phyloP scores from a whole-genome alignment of 495 filamentous ascomycete species.

The Sordaria brevicollis region DNA sequence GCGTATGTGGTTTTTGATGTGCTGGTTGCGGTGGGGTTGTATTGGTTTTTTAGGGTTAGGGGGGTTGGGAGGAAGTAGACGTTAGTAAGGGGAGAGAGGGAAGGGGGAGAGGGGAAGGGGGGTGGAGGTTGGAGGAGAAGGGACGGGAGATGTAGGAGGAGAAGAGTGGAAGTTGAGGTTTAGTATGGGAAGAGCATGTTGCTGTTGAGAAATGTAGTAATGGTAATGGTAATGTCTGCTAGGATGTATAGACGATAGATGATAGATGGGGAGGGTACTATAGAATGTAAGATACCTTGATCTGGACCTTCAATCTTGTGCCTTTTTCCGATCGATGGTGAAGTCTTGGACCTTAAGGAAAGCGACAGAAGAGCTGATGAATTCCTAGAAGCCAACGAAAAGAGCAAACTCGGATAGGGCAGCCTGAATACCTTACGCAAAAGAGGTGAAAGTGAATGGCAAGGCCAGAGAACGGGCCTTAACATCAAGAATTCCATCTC shows the following conservation, averaged over 20 bases:
- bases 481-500: no score
- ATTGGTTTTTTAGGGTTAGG: conserved; percentile 42
- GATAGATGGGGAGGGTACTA: background rate
- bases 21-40: conserved; percentile 36
- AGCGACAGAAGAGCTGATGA: no score
- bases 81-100: background rate
- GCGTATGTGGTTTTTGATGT: conserved; percentile 45
- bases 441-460: no score
- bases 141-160: background rate
- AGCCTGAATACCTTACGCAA: no score
- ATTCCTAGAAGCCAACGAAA: no score
- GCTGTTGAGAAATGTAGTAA: background rate
- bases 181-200: no score
- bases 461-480: no score
- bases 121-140: background rate
- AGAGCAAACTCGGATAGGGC: no score
- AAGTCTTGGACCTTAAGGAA: no score
- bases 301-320: no score
- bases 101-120: background rate
- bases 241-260: background rate
- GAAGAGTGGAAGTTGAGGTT: no score
- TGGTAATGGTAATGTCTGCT: background rate
- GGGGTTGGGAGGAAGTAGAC: background rate
- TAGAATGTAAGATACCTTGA: background rate
- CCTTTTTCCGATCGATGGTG: no score